Evolutionary conservation across 805 yeast species (phyloP), one percentile per base, ranked within the genome.

Genomic region (Ogataea paradorogensis): DNA sequence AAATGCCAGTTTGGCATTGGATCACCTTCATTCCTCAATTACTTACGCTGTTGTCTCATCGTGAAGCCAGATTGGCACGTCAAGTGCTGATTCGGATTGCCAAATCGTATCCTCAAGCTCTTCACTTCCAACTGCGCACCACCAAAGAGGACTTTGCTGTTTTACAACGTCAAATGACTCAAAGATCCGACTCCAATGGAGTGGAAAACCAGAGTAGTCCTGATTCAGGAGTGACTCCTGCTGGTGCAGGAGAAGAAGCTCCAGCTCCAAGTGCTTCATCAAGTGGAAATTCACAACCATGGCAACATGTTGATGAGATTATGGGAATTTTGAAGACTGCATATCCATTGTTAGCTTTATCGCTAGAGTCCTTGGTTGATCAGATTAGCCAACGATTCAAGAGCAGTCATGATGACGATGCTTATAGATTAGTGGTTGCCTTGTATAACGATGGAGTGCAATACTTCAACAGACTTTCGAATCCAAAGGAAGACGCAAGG

Each of bases 1-100:
- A 95, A 48, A 88, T 88, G 29, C 99, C 99, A 4, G 96, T 91
- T 2, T 93, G 99, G 99, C 91, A 91, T 62, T 93, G 98, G 98
- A 88, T 93, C 31, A 88, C 98, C 0, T 93, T 84, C 55, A 89
- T 93, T 50, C 99, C 99, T 2, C 99, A 95, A 63, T 70, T 93
- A 44, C 69, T 93, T 51, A 83, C 96, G 0, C 82, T 96, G 0
- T 69, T 93, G 45, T 86, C 97, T 1, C 95, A 89, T 52, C 84
- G 80, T 52, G 98, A 93, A 59, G 98, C 97, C 0, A 75, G 78
- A 40, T 71, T 89, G 61, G 96, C 91, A 2, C 82, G 96, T 45
- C 89, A 82, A 53, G 84, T 93, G 30, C 72, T 93, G 58, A 84
- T 89, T 38, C 74, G 93, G 50, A 93, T 93, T 56, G 99, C 99